Percentiles rank a stretch among this genome's conserved stretches.
Conservation (phyloP, 73 alveolate species). For the Paramecium tetraurelia region DNA sequence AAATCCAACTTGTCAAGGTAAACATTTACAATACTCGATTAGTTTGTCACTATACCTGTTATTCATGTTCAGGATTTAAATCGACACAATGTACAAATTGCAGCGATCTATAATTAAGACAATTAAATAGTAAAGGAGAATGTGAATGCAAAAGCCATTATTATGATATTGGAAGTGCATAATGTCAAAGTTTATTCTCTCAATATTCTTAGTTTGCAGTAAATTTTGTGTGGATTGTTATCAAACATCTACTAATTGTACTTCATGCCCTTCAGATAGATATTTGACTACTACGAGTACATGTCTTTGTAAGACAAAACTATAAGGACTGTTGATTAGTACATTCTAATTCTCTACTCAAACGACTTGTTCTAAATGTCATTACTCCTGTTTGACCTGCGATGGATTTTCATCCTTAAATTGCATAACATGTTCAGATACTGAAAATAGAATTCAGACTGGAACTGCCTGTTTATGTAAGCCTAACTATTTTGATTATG, state of each 20-base stretch:
- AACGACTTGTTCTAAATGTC: neutral
- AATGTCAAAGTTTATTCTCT: neutral
- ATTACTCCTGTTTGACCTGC: neutral
- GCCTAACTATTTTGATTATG: neutral
- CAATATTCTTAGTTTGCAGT: neutral
- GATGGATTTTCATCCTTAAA: neutral
- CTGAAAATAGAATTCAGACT: neutral
- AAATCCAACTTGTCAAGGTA: neutral
- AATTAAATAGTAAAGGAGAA: neutral
- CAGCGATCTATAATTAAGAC: neutral
- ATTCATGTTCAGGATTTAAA: neutral
- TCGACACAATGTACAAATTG: neutral
- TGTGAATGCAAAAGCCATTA: neutral
- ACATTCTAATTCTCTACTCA: neutral
- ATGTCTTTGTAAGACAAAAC: neutral
- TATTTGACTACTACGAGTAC: neutral
- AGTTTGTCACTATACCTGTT: neutral
- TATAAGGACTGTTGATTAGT: neutral
- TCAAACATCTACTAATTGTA: neutral
- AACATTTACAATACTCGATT: neutral
- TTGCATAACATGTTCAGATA: neutral
- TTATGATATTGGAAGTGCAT: neutral
- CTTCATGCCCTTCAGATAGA: neutral
- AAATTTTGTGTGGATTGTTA: neutral
- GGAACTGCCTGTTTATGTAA: neutral